Percentiles rank a stretch among this genome's conserved stretches.
phyloP scores from a whole-genome alignment of 164 flowering plant genomes.

The Tinospora cordifolia region DNA sequence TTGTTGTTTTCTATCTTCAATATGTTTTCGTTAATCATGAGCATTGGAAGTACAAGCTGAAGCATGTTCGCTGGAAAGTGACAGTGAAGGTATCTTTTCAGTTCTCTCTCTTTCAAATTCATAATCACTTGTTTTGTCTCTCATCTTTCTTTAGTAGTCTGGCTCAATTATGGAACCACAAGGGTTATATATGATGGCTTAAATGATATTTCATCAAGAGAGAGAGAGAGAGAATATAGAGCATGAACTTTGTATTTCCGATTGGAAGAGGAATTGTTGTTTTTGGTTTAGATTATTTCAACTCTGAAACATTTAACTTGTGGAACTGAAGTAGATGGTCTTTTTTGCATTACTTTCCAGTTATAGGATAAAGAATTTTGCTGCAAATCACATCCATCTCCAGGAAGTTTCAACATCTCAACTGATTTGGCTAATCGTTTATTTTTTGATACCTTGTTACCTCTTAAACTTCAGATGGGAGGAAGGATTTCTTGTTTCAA shows the following conservation, averaged over 20 bases:
- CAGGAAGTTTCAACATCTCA: neutral
- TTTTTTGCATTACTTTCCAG: too few species aligned
- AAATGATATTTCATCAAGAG: neutral
- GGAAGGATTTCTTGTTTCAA: too few species aligned
- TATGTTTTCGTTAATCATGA: slow-evolving; percentile 86
- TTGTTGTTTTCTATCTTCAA: slow-evolving; percentile 66
- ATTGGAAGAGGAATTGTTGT: too few species aligned
- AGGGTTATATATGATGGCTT: neutral
- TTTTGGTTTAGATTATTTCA: too few species aligned
- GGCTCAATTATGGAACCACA: neutral
- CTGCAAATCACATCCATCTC: neutral
- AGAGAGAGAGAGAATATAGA: neutral
- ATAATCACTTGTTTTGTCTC: too few species aligned
- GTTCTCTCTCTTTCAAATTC: neutral
- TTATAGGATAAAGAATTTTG: neutral
- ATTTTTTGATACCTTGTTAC: too few species aligned
- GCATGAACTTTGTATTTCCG: too few species aligned
- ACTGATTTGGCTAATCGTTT: too few species aligned
- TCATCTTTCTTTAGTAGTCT: neutral
- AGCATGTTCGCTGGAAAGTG: slow-evolving; percentile 74
- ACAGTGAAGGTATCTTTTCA: slow-evolving; percentile 56
- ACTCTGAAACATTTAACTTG: too few species aligned
- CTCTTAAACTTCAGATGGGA: too few species aligned
- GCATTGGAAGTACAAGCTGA: slow-evolving; percentile 77
- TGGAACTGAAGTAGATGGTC: too few species aligned